Evolutionary conservation across 1,284 basidiomycete genomes (phyloP), one percentile per base, ranked within the genome.

Genomic region (Hymenochaete sp.): DNA sequence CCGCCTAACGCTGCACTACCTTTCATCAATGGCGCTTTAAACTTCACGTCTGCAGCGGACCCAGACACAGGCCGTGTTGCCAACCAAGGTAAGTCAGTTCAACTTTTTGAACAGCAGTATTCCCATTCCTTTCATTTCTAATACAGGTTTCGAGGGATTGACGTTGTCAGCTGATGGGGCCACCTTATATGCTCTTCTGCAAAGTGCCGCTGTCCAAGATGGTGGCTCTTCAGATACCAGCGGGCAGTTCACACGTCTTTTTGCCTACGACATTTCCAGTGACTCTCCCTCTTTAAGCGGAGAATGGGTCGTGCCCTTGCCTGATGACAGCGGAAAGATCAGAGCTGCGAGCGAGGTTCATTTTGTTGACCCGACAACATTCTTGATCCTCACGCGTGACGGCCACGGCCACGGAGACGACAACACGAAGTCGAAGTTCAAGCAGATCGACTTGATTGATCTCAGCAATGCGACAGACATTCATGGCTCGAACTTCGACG

Each of bases 251-350:
- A 75, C 78, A 2, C 71, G 79, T 5, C 62, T 82, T 4, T 57
- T 82, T 14, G 76, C 71, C 0, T 82, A 71, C 52, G 64, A 80
- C 48, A 63, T 80, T 32, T 64, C 67, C 2, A 38, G 52, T 3
- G 42, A 43, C 1, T 56, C 56, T 3, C 66, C 72, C 0, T 49
- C 53, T 4, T 62, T 77, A 14, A 55, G 68, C 4, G 75, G 73
- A 7, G 79, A 82, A 60, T 83, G 72, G 67, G 72, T 79, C 18
- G 75, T 82, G 14, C 75, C 74, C 9, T 66, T 80, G 3, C 80
- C 80, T 0, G 62, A 65, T 38, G 74, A 66, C 54, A 64, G 60
- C 14, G 68, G 66, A 13, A 79, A 79, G 38, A 73, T 74, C 1
- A 57, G 60, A 40, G 71, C 65, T 6, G 64, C 69, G 36, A 80